These are phyloP conservation scores for Crithidia fasciculata DNA, from an alignment of 208 protist genomes.

Conservation along the genomic window DNA sequence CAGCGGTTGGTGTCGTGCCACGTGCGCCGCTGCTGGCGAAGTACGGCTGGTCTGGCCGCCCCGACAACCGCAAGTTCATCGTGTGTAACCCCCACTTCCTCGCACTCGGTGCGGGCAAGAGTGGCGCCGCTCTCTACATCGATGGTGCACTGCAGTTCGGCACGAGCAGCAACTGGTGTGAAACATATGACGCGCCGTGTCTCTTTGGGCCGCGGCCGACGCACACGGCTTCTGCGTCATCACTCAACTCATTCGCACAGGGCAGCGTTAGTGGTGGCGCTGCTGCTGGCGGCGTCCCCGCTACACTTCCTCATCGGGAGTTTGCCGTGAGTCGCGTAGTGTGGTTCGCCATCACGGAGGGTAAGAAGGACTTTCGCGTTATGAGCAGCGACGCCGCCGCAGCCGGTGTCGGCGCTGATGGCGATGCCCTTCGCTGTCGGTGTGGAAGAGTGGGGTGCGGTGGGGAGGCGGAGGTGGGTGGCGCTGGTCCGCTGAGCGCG, in stretches of 20 bases:
- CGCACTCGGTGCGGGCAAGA: constrained; percentile 54
- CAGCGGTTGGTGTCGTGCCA: constrained; percentile 6
- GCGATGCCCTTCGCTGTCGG: background rate
- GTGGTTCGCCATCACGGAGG: constrained; percentile 33
- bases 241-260: too few species aligned
- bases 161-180: constrained; percentile 57
- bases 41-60: constrained; percentile 37
- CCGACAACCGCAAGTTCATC: constrained; percentile 45
- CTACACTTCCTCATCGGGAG: constrained; percentile 20
- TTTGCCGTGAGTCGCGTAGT: constrained; percentile 30
- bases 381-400: background rate
- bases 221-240: background rate
- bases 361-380: constrained; percentile 1
- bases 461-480: background rate
- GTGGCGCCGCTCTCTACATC: constrained; percentile 60
- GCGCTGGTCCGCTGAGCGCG: background rate
- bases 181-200: constrained; percentile 56
- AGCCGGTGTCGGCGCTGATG: background rate
- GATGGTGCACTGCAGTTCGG: constrained; percentile 58
- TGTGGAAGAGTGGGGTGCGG: background rate
- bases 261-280: too few species aligned
- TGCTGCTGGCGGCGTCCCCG: background rate
- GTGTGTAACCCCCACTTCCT: constrained; percentile 54
- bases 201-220: constrained; percentile 26
- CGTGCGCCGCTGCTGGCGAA: constrained; percentile 27